Conservation (phyloP, 2,329 filamentous ascomycete genomes). For the Trichocomaceae sp. region DNA sequence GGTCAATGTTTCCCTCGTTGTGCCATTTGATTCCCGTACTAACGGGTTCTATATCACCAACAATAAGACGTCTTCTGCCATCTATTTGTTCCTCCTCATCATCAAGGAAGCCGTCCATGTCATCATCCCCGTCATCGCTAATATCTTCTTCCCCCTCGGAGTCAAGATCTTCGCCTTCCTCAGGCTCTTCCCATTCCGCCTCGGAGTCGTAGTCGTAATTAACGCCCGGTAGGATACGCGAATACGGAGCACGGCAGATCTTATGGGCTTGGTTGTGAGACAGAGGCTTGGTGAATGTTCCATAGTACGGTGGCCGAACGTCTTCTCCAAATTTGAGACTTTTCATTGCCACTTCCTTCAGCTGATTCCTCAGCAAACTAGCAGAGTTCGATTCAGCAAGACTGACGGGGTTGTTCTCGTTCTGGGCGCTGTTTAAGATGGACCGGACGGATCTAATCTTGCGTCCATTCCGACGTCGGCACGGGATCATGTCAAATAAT, state of each 20-base stretch:
- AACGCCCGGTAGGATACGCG: constrained; percentile 46
- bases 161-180: constrained; percentile 65
- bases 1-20: constrained; percentile 40
- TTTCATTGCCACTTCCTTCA: constrained; percentile 50
- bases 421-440: constrained; percentile 53
- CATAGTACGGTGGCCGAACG: constrained; percentile 57
- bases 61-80: constrained; percentile 52
- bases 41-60: constrained; percentile 65
- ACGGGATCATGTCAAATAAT: constrained; percentile 35
- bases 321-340: constrained; percentile 56
- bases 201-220: constrained; percentile 63
- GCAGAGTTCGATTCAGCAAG: constrained; percentile 27
- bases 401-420: constrained; percentile 32
- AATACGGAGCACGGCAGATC: constrained; percentile 50
- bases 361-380: constrained; percentile 30
- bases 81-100: constrained; percentile 62
- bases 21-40: constrained; percentile 83
- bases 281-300: constrained; percentile 51
- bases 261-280: constrained; percentile 36
- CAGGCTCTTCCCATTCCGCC: constrained; percentile 58
- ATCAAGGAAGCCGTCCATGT: constrained; percentile 85
- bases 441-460: constrained; percentile 47
- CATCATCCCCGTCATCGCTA: constrained; percentile 64
- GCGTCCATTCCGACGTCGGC: constrained; percentile 26
- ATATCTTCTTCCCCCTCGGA: constrained; percentile 59